These are phyloP conservation scores for Bruguiera gymnorhiza DNA, from an alignment of 345 rosid genomes.

Conservation along the genomic window DNA sequence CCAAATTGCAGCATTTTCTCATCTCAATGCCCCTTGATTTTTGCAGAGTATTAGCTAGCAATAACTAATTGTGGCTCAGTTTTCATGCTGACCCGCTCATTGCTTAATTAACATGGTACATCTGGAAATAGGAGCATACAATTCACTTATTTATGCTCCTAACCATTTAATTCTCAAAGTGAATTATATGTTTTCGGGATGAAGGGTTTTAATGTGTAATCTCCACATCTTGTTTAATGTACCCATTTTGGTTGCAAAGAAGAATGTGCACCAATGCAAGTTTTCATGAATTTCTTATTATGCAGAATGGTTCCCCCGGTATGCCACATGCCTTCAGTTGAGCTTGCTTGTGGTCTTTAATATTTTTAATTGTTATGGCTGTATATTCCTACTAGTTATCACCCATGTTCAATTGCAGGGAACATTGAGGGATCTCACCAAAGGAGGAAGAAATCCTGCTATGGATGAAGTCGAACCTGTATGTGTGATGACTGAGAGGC, in stretches of 20 bases:
- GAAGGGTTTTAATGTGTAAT: too few relatives aligned
- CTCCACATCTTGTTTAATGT: too few relatives aligned
- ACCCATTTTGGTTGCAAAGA: too few relatives aligned
- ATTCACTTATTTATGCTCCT: too few relatives aligned
- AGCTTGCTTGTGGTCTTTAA: neutral
- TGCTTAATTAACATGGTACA: too few relatives aligned
- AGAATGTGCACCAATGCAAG: too few relatives aligned
- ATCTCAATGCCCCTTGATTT: neutral
- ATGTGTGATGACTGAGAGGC: slow-evolving; percentile 22
- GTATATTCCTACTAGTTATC: slow-evolving; percentile 1
- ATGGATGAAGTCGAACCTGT: slow-evolving; percentile 49
- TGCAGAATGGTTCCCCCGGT: neutral
- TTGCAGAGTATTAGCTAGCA: neutral
- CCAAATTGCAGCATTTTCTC: neutral
- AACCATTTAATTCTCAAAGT: too few relatives aligned
- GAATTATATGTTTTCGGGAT: too few relatives aligned
- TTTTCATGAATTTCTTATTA: neutral
- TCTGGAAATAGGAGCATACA: too few relatives aligned
- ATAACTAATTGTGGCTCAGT: neutral
- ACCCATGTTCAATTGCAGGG: slow-evolving; percentile 44
- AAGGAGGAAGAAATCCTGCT: slow-evolving; percentile 53
- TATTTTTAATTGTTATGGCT: neutral
- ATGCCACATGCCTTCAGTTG: neutral
- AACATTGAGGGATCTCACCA: slow-evolving; percentile 62
- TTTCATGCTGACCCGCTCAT: too few relatives aligned